Conservation (phyloP, 306 rosid species). For the Rubus idaeus region DNA sequence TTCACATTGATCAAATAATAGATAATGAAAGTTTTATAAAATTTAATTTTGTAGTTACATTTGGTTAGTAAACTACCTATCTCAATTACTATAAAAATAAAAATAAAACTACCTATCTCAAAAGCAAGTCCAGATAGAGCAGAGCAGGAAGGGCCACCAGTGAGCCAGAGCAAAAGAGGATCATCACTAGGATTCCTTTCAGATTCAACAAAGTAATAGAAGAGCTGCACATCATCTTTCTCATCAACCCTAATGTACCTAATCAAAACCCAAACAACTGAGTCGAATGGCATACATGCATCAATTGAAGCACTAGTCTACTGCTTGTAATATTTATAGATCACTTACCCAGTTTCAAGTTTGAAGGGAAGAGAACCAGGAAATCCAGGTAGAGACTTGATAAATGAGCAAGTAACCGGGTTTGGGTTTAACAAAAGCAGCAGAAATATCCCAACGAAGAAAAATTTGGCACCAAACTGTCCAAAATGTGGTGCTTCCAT, state of each 20-base stretch:
- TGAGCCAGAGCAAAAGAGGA: conserved; percentile 32
- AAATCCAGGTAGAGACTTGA: conserved; percentile 30
- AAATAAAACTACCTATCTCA: conserved; percentile 27
- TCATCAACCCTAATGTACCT: conserved; percentile 31
- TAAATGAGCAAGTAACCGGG: background rate
- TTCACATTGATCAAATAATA: background rate
- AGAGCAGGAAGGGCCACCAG: conserved; percentile 38
- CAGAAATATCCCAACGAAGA: background rate
- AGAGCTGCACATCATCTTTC: conserved; percentile 24
- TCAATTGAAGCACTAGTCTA: background rate
- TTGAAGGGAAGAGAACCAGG: conserved; percentile 30
- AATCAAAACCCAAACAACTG: background rate
- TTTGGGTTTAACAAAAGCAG: background rate
- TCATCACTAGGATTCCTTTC: conserved; percentile 27
- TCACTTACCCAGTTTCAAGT: conserved; percentile 31
- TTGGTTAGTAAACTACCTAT: conserved; percentile 17
- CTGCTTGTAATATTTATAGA: background rate
- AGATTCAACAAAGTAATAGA: conserved; percentile 36
- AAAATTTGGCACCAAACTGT: background rate
- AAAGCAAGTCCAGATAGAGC: conserved; percentile 24
- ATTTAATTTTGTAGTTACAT: background rate
- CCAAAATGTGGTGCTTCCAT: background rate
- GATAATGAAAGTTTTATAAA: too few species aligned
- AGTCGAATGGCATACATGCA: background rate
- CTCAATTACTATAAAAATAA: background rate